Evolutionary conservation across 768 basidiomycete genomes (phyloP).

Genomic region (Rhodotorula taiwanensis): DNA sequence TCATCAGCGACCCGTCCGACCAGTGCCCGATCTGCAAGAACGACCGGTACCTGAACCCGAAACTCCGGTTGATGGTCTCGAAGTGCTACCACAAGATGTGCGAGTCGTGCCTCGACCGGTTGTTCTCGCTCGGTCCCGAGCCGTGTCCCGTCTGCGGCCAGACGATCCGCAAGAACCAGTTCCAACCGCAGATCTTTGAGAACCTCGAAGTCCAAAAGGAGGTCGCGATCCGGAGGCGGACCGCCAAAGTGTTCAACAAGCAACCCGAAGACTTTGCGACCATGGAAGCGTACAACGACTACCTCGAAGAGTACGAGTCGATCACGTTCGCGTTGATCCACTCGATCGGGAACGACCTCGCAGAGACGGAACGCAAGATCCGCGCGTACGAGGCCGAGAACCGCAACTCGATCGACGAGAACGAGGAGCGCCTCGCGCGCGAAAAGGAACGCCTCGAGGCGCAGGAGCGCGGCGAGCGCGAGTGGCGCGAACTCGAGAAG

Average conservation of each 20-base stretch:
- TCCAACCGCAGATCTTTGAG: conserved; percentile 89
- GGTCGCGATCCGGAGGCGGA: conserved; percentile 75
- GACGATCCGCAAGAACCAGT: conserved; percentile 83
- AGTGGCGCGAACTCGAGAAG: conserved; percentile 20
- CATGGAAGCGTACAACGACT: conserved; percentile 79
- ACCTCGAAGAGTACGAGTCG: conserved; percentile 92
- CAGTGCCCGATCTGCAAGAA: conserved; percentile 96
- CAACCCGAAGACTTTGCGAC: conserved; percentile 78
- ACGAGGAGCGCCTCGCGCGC: conserved; percentile 45
- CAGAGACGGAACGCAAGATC: conserved; percentile 61
- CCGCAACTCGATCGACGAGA: conserved; percentile 71
- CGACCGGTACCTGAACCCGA: conserved; percentile 90
- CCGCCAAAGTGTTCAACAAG: conserved; percentile 97
- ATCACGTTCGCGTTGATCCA: conserved; percentile 50
- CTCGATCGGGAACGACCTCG: conserved; percentile 26
- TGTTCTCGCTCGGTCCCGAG: conserved; percentile 91
- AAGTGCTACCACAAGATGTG: conserved; percentile 99
- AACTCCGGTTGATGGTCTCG: conserved; percentile 84
- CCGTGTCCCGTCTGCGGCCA: conserved; percentile 90
- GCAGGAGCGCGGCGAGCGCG: conserved; percentile 55
- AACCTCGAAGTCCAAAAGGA: conserved; percentile 90
- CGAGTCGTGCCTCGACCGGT: conserved; percentile 92
- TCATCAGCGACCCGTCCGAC: conserved; percentile 54
- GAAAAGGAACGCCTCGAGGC: conserved; percentile 50
- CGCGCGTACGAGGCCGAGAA: conserved; percentile 71